Percentiles rank a stretch among this genome's conserved stretches.
These are phyloP conservation scores for Afroboletus lepidellus DNA, from an alignment of 1,284 basidiomycete species.

Conservation along the genomic window DNA sequence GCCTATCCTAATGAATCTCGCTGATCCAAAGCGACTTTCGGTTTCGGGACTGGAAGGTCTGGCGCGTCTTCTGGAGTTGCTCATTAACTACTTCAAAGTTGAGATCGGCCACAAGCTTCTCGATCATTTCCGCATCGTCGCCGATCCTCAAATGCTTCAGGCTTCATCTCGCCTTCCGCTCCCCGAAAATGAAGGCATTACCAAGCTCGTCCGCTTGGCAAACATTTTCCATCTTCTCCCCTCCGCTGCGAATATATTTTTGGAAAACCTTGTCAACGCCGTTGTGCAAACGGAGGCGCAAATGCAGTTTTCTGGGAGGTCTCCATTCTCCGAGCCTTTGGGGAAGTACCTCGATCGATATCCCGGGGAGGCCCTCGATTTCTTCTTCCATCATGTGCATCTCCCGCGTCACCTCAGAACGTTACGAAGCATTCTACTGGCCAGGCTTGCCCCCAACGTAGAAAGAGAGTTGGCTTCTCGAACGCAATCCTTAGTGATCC, in stretches of 20 bases:
- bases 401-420: constrained; percentile 78
- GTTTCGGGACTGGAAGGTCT: constrained; percentile 95
- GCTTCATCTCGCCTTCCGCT: constrained; percentile 78
- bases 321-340: constrained; percentile 93
- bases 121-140: constrained; percentile 91
- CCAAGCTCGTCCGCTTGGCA: constrained; percentile 89
- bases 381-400: constrained; percentile 80
- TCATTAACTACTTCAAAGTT: constrained; percentile 99
- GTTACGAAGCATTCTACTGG: constrained; percentile 77
- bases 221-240: constrained; percentile 98
- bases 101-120: constrained; percentile 98
- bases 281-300: constrained; percentile 94
- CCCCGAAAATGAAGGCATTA: constrained; percentile 88
- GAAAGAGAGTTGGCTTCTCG: constrained; percentile 72
- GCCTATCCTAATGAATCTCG: constrained; percentile 97
- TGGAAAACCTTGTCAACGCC: constrained; percentile 81
- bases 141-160: constrained; percentile 82
- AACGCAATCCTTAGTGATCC: constrained; percentile 58
- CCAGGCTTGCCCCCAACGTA: constrained; percentile 74
- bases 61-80: constrained; percentile 89
- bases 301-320: constrained; percentile 86
- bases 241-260: constrained; percentile 89
- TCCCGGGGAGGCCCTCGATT: constrained; percentile 80
- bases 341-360: constrained; percentile 92
- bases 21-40: constrained; percentile 92